These are phyloP conservation scores for Neonectria coccinea DNA, from an alignment of 2,329 filamentous ascomycete genomes.

Conservation along the genomic window DNA sequence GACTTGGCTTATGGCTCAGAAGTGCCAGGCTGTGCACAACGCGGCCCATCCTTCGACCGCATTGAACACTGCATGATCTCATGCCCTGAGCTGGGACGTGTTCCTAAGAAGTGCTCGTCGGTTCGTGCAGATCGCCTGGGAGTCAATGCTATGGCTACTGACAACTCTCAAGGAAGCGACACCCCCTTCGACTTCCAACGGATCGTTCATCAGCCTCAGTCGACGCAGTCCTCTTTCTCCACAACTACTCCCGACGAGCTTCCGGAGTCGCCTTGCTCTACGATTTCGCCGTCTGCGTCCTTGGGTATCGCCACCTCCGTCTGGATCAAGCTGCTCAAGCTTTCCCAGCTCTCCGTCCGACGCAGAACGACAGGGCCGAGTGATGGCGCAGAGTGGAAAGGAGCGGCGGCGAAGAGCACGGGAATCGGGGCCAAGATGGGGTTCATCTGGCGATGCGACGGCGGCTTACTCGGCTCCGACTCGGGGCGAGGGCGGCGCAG, in stretches of 20 bases:
- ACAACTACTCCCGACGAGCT: slow-evolving; percentile 38
- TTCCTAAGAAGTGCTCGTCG: slow-evolving; percentile 9
- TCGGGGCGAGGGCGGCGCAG: slow-evolving; percentile 38
- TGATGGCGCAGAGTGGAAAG: slow-evolving; percentile 41
- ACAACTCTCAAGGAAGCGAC: slow-evolving; percentile 25
- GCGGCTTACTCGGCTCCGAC: slow-evolving; percentile 35
- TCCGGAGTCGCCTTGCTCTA: slow-evolving; percentile 41
- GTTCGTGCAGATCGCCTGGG: not conserved
- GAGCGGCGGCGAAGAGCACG: slow-evolving; percentile 48
- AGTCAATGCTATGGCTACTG: not conserved
- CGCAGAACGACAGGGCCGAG: slow-evolving; percentile 9
- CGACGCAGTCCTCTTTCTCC: slow-evolving; percentile 41
- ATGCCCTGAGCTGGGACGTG: slow-evolving; percentile 31
- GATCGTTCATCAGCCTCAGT: slow-evolving; percentile 27
- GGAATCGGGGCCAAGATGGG: slow-evolving; percentile 42
- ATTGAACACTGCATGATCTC: slow-evolving; percentile 26
- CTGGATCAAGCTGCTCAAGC: slow-evolving; percentile 33
- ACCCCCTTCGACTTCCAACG: slow-evolving; percentile 26
- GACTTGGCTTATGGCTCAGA: slow-evolving; percentile 1
- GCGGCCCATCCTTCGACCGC: slow-evolving; percentile 6
- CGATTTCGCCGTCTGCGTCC: slow-evolving; percentile 43
- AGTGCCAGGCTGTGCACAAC: not conserved
- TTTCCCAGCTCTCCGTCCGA: slow-evolving; percentile 31
- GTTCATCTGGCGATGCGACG: slow-evolving; percentile 38
- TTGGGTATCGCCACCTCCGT: slow-evolving; percentile 40